phyloP scores from a whole-genome alignment of 1,139 yeast genomes.

The Yamadazyma songkhlaensis region DNA sequence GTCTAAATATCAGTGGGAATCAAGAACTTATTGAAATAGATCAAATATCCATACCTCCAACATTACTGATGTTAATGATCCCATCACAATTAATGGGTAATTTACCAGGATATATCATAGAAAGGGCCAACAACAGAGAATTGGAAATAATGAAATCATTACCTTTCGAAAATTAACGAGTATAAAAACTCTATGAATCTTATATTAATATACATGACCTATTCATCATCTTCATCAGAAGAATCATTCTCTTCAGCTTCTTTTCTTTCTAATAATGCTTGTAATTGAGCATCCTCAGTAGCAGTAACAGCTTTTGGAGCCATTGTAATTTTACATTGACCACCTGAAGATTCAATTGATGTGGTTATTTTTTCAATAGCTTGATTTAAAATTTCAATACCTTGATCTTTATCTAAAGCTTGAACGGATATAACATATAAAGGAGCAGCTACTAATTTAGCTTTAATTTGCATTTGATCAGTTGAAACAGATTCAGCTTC shows the following conservation, averaged over 20 bases:
- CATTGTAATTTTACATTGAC: constrained; percentile 91
- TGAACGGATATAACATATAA: constrained; percentile 90
- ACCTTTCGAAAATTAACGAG: constrained; percentile 14
- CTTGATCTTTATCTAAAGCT: constrained; percentile 87
- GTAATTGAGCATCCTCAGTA: constrained; percentile 96
- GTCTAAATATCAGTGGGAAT: constrained; percentile 43
- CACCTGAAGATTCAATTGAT: constrained; percentile 72
- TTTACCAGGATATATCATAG: constrained; percentile 39
- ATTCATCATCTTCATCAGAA: constrained; percentile 45
- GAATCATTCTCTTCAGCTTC: constrained; percentile 47
- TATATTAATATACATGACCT: constrained; percentile 12
- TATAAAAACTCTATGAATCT: constrained; percentile 1
- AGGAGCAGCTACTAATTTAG: constrained; percentile 97
- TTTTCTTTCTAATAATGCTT: constrained; percentile 73
- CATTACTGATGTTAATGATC: constrained; percentile 34
- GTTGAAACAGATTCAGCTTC: constrained; percentile 86
- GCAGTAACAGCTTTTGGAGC: constrained; percentile 99
- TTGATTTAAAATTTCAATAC: constrained; percentile 70
- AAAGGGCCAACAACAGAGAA: constrained; percentile 39
- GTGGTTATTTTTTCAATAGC: constrained; percentile 77
- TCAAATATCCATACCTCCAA: constrained; percentile 36
- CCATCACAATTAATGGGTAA: constrained; percentile 36
- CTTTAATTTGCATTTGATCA: constrained; percentile 83
- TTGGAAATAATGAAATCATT: constrained; percentile 28
- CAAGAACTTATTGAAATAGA: constrained; percentile 40